A percentile compares a stretch with the other conserved stretches of the same genome.
Evolutionary conservation across 2,329 filamentous ascomycete species (phyloP).

Genomic region (Eutypa lata): DNA sequence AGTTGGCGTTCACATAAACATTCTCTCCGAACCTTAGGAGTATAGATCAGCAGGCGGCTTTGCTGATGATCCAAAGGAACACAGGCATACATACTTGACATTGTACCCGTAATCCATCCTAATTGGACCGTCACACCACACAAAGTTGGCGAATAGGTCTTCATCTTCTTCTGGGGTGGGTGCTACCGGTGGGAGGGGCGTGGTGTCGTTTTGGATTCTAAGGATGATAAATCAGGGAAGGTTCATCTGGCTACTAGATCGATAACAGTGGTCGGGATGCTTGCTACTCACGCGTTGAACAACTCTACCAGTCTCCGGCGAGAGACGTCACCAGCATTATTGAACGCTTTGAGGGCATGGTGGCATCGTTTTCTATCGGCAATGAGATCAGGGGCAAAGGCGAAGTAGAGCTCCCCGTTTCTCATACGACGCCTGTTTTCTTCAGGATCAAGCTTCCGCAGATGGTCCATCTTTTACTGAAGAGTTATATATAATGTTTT

Average conservation of each 20-base stretch:
- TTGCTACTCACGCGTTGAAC: conserved; percentile 62
- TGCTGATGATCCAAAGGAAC: not conserved
- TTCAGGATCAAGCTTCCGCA: conserved; percentile 33
- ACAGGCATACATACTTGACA: conserved; percentile 43
- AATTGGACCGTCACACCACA: conserved; percentile 69
- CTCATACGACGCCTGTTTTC: conserved; percentile 57
- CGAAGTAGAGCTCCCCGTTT: conserved; percentile 68
- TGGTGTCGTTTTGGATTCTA: conserved; percentile 61
- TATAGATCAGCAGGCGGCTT: conserved; percentile 8
- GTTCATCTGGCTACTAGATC: not conserved
- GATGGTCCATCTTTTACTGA: conserved; percentile 14
- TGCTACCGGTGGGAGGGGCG: conserved; percentile 58
- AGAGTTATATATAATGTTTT: not conserved
- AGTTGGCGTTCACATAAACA: conserved; percentile 74
- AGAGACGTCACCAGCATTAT: conserved; percentile 56
- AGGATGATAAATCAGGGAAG: conserved; percentile 4
- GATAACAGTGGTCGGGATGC: not conserved
- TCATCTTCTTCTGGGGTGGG: conserved; percentile 62
- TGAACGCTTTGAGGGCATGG: conserved; percentile 60
- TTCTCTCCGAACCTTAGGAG: conserved; percentile 56
- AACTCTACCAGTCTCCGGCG: conserved; percentile 63
- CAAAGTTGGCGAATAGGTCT: conserved; percentile 57
- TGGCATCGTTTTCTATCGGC: conserved; percentile 62
- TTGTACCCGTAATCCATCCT: conserved; percentile 77
- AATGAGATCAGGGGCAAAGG: conserved; percentile 67